Evolutionary conservation across 2,329 filamentous ascomycete species (phyloP).

Genomic region (Talaromyces sp.): DNA sequence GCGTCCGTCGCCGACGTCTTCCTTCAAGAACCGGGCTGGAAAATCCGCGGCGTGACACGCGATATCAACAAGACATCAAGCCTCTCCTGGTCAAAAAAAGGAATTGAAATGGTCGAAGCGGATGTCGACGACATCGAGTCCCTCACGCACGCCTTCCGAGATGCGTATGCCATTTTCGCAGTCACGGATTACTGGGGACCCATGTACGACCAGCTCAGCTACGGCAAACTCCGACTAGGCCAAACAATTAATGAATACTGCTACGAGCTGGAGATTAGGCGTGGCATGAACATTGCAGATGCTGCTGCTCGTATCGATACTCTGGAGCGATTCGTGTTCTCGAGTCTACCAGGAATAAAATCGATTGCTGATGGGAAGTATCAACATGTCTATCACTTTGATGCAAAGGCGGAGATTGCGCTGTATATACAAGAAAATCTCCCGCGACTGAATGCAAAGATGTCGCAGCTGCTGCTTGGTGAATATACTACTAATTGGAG

Average conservation of each 20-base stretch:
- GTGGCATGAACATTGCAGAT: background rate
- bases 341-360: background rate
- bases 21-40: background rate
- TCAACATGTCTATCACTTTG: conserved; percentile 1
- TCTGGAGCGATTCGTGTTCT: background rate
- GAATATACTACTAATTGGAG: background rate
- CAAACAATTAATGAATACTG: background rate
- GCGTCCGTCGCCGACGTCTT: background rate
- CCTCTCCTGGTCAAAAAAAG: background rate
- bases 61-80: background rate
- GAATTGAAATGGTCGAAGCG: background rate
- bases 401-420: background rate
- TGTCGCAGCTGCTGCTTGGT: background rate
- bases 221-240: background rate
- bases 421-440: background rate
- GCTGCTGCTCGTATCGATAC: background rate
- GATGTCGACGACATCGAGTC: background rate
- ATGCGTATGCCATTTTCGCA: background rate
- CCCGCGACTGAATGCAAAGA: background rate
- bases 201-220: background rate
- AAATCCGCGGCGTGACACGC: background rate
- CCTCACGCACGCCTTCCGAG: background rate
- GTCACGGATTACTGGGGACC: background rate
- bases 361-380: background rate
- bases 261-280: background rate